Percentiles rank a stretch among this genome's conserved stretches.
Conservation (phyloP, 2,329 filamentous ascomycete species). For the Exophiala phaeomuriformis region DNA sequence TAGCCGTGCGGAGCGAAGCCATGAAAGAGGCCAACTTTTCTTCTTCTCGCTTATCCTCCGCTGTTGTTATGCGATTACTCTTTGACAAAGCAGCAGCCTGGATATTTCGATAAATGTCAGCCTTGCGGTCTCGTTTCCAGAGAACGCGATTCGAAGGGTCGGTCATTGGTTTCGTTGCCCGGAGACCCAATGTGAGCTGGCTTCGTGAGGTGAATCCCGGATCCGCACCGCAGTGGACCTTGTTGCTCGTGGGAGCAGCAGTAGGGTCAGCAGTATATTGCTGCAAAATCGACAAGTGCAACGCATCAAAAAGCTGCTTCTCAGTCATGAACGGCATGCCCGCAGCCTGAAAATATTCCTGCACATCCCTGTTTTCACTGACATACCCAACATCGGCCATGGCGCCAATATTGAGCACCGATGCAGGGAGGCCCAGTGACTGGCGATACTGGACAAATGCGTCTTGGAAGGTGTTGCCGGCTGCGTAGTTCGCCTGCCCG, state of each 20-base stretch:
- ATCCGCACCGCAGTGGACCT: background rate
- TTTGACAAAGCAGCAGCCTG: background rate
- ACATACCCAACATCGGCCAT: conserved; percentile 29
- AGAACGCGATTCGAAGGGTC: conserved; percentile 21
- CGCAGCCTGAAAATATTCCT: conserved; percentile 2
- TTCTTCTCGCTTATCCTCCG: conserved; percentile 20
- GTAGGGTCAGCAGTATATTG: background rate
- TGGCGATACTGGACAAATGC: conserved; percentile 30
- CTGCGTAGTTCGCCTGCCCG: conserved; percentile 39
- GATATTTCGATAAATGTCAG: conserved; percentile 1
- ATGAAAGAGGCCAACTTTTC: background rate
- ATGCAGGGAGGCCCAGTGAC: conserved; percentile 25
- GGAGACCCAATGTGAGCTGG: conserved; percentile 22
- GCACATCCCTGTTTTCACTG: conserved; percentile 5
- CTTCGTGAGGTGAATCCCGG: background rate
- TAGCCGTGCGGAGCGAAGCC: background rate
- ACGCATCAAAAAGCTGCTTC: conserved; percentile 1
- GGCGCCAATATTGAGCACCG: conserved; percentile 30
- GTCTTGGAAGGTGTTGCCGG: conserved; percentile 35
- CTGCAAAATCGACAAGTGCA: conserved; percentile 4
- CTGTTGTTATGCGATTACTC: conserved; percentile 21
- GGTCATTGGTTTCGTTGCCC: conserved; percentile 23
- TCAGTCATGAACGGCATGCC: conserved; percentile 1
- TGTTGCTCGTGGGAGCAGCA: too few species aligned
- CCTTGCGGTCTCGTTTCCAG: conserved; percentile 21